Evolutionary conservation across 225 moss, liverwort and hornwort species (phyloP), one percentile per base, ranked within the genome.

Genomic region (Lunularia cruciata): DNA sequence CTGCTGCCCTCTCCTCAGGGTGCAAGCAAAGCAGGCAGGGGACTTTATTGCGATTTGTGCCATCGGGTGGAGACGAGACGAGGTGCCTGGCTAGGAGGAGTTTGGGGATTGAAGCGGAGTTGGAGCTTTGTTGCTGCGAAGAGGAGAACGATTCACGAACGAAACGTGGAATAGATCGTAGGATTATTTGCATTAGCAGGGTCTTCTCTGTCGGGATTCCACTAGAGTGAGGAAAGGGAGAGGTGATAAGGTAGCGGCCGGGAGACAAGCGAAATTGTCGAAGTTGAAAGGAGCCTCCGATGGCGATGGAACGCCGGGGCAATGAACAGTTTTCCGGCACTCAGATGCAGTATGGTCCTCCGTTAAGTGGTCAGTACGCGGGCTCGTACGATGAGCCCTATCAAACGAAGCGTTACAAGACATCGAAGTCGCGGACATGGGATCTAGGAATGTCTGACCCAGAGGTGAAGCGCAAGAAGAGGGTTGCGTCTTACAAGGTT

Each of bases 401-500:
- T 51, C 80, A 81, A 60, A 43, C 69, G 43, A 82, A 85, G 76
- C 78, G 68, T 8, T 71, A 52, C 74, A 83, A 87, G 67, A 32
- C 73, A 32, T 70, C 76, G 52, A 75, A 83, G 26, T 38, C 80
- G 3, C 70, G 84, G 37, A 56, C 79, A 11, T 64, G 84, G 74
- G 79, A 76, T 67, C 77, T 90, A 71, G 73, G 84, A 40, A 23
- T 82, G 51, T 49, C 81, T 37, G 95, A 95, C 72, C 95, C 95
- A 30, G 95, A 95, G 78, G 37, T 86, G 73, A 87, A 92, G 76
- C 88, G 95, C 35, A 80, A 85, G 80, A 92, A 87, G 72, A 92
- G 95, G 34, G 95, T 95, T 43, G 92, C 95, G 0, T 80, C 87
- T 54, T 95, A 95, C 38, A 95, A 95, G 55, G 69, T 95, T 0